Evolutionary conservation across 768 basidiomycete species (phyloP), one percentile per base, ranked within the genome.

Genomic region (Ramaria sp.): DNA sequence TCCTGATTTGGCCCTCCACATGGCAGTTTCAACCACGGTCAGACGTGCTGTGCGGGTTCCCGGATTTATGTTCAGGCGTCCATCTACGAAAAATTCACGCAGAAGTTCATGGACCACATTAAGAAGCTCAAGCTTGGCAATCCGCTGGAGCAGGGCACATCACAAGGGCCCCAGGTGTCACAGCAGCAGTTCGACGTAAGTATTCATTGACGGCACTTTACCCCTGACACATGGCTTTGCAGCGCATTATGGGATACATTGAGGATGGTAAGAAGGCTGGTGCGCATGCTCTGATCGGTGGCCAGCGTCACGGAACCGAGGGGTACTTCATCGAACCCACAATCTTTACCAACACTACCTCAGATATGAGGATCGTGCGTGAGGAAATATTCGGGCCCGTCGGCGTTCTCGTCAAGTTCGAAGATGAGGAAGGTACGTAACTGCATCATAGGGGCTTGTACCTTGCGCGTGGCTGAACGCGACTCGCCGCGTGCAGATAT

Each of bases 331-430:
- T 92, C 68, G 48, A 78, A 66, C 90, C 86, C 1, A 91, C 91
- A 12, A 77, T 91, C 63, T 85, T 90, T 71, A 80, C 83, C 11
- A 74, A 88, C 63, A 76, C 77, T 12, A 77, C 68, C 43, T 75
- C 78, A 4, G 78, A 83, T 39, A 89, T 89, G 86, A 82, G 79
- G 68, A 88, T 91, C 57, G 83, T 86, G 12, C 67, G 67, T 55
- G 83, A 86, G 63, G 82, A 91, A 68, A 89, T 90, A 60, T 90
- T 91, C 61, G 88, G 88, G 3, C 88, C 89, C 5, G 86, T 90
- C 42, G 81, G 81, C 55, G 86, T 83, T 27, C 71, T 92, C 39
- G 78, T 84, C 72, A 84, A 83, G 66, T 91, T 92, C 73, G 78
- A 83, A 63, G 76, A 79, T 41, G 80, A 79, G 61, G 74, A 75